Base-by-base conservation (phyloP, 176 grass and related monocot species). In the Rhipidocladum racemiflorum region DNA sequence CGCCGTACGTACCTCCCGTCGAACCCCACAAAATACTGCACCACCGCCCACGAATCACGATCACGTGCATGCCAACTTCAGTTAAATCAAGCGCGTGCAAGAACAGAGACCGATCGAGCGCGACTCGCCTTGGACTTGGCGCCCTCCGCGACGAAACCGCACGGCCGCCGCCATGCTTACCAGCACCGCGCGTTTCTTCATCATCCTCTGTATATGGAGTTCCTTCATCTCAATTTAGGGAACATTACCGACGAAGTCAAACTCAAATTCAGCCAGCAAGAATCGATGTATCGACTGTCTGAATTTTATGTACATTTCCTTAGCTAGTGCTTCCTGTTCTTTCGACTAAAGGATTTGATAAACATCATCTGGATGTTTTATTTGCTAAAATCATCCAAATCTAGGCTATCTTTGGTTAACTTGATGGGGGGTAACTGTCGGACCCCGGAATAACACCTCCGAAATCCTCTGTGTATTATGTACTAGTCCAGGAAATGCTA, bases 121-220 rank as follows among this genome's bases (percentile, higher is more conserved):
- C n/a, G n/a, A 27, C 25, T 77, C 56, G 42, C 83, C 63, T 77
- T 62, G 42, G 55, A 78, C 42, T 63, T 79, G 43, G 55, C 25
- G n/a, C 5, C 10, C 55, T 85, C 75, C 9, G 83, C 75, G 75
- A 78, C 53, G 83, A 61, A 71, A 53, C 65, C 83, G 83, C 75
- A 20, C 75, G 66, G 55, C 83, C 43, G 30, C 66, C 30, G 55
- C 75, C n/a, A 17, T 64, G 73, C 63, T 69, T 1, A 60, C 18
- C 82, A 84, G 0, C 72, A 60, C 50, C 63, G 68, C 72, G 20
- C 72, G 82, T 46, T 59, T 77, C 72, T 76, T 18, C 82, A 84
- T 57, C 62, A n/a, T n/a, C n/a, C 48, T 84, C 35, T 35, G 16
- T 6, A 65, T 9, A 49, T 16, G 3, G 14, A 49, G 46, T 49